Evolutionary conservation across 352 stramenopile genomes (phyloP).

Genomic region (Phytophthora pisi): DNA sequence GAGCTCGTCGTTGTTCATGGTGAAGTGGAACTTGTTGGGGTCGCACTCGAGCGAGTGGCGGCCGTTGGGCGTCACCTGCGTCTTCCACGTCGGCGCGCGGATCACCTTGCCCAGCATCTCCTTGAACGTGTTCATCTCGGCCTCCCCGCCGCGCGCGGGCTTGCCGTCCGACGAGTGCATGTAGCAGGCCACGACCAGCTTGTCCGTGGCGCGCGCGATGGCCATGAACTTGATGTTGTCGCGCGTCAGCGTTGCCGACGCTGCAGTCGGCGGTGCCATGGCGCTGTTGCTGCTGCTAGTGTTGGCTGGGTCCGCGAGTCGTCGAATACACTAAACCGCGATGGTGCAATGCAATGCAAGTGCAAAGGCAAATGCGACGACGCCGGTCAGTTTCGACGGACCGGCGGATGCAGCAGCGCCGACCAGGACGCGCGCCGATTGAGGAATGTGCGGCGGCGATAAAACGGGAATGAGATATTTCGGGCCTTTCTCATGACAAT

Average conservation of each 20-base stretch:
- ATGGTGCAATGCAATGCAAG: slow-evolving; percentile 5
- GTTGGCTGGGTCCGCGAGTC: slow-evolving; percentile 17
- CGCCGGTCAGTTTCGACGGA: not conserved
- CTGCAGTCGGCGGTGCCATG: slow-evolving; percentile 29
- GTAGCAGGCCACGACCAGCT: slow-evolving; percentile 81
- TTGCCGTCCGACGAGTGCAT: slow-evolving; percentile 63
- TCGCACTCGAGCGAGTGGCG: slow-evolving; percentile 88
- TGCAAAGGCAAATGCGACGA: slow-evolving; percentile 8
- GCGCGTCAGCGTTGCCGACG: slow-evolving; percentile 53
- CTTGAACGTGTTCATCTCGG: slow-evolving; percentile 67
- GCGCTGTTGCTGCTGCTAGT: not conserved
- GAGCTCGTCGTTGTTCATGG: slow-evolving; percentile 89
- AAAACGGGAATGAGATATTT: slow-evolving; percentile 30
- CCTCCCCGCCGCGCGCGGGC: slow-evolving; percentile 38
- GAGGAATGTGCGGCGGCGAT: slow-evolving; percentile 14
- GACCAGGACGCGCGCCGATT: slow-evolving; percentile 8
- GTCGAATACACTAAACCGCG: slow-evolving; percentile 15
- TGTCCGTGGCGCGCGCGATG: slow-evolving; percentile 81
- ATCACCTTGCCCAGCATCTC: slow-evolving; percentile 88
- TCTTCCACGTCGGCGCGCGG: slow-evolving; percentile 83
- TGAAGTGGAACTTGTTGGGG: slow-evolving; percentile 90
- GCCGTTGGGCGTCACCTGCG: slow-evolving; percentile 85
- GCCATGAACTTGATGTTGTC: slow-evolving; percentile 89
- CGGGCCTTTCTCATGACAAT: slow-evolving; percentile 31
- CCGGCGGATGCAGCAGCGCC: not conserved